Evolutionary conservation across 1,284 basidiomycete species (phyloP).

Genomic region (Peniophora sp.): DNA sequence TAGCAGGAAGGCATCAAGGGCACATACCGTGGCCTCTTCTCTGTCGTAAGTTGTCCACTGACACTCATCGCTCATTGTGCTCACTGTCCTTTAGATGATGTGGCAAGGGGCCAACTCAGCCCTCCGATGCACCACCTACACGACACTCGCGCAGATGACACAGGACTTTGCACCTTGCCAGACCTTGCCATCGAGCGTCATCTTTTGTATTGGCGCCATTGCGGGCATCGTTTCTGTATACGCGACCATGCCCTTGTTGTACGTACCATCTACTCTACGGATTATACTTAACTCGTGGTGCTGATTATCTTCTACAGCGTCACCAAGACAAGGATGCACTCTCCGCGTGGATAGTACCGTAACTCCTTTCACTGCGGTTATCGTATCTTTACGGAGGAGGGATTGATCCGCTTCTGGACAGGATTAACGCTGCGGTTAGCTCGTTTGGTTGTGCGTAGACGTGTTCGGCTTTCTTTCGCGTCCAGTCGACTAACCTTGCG

Average conservation of each 20-base stretch:
- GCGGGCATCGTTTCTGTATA: conserved; percentile 96
- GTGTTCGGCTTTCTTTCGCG: not conserved
- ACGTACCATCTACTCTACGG: conserved; percentile 28
- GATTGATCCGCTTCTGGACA: conserved; percentile 86
- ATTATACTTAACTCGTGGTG: too few relatives aligned
- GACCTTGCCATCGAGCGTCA: conserved; percentile 79
- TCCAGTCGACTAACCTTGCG: conserved; percentile 5
- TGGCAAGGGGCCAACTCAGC: conserved; percentile 97
- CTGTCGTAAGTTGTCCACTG: conserved; percentile 62
- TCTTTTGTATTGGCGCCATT: conserved; percentile 90
- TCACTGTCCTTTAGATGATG: conserved; percentile 70
- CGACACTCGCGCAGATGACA: conserved; percentile 87
- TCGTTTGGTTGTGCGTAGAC: conserved; percentile 71
- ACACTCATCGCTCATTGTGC: not conserved
- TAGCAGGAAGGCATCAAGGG: conserved; percentile 77
- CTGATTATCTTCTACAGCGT: conserved; percentile 65
- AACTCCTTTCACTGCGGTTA: conserved; percentile 95
- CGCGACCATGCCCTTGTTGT: conserved; percentile 92
- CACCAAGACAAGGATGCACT: conserved; percentile 97
- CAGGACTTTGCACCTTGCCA: conserved; percentile 84
- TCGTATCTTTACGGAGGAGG: conserved; percentile 87
- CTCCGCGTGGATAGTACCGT: conserved; percentile 73
- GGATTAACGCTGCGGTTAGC: conserved; percentile 88
- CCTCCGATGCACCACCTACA: conserved; percentile 92
- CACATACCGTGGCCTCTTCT: conserved; percentile 89